These are phyloP conservation scores for Acer negundo DNA, from an alignment of 345 rosid species.

Conservation along the genomic window DNA sequence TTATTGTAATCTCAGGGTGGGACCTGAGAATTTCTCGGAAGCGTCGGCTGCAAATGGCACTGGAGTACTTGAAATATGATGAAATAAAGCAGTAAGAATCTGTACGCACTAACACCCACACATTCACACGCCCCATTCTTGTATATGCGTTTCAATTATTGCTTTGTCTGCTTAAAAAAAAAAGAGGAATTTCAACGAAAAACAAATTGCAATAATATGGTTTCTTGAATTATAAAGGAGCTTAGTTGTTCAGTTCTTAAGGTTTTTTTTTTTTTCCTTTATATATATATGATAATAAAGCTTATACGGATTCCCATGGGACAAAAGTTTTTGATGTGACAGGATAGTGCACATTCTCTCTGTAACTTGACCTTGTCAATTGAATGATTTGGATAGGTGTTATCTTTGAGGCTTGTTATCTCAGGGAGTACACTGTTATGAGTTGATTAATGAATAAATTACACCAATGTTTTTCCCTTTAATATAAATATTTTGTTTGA, in stretches of 20 bases:
- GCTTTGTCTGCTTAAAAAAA: background rate
- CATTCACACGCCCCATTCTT: background rate
- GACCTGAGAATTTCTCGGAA: conserved; percentile 71
- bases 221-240: background rate
- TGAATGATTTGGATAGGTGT: background rate
- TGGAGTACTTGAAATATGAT: conserved; percentile 84
- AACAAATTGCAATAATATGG: background rate
- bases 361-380: background rate
- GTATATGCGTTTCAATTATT: background rate
- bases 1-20: conserved; percentile 73
- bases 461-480: background rate
- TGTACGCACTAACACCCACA: background rate
- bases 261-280: background rate
- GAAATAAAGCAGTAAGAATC: conserved; percentile 77
- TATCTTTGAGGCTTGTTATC: background rate
- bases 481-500: background rate
- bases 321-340: background rate
- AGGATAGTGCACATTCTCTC: background rate
- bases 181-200: background rate
- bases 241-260: background rate
- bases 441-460: conserved; percentile 3
- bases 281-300: too few species aligned
- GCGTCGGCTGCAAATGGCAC: conserved; percentile 78
- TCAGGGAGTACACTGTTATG: background rate
- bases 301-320: background rate